A percentile compares a stretch with the other conserved stretches of the same genome.
Evolutionary conservation across 2,329 filamentous ascomycete genomes (phyloP).

Genomic region (Colletotrichum camelliae): DNA sequence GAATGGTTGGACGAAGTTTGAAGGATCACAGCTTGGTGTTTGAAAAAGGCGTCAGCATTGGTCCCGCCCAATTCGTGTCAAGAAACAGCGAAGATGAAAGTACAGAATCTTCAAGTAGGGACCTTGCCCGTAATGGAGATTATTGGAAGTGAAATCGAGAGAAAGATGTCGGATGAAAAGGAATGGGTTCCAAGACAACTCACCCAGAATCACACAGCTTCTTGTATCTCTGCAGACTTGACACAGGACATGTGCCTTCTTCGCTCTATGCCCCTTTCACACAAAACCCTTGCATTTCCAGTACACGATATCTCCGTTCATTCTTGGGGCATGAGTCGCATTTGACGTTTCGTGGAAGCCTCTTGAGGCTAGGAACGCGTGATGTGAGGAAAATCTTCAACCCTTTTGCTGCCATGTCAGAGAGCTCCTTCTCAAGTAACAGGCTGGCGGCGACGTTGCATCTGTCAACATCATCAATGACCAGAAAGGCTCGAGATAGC

Average conservation of each 20-base stretch:
- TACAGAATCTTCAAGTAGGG: too few species aligned
- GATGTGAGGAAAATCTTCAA: neutral
- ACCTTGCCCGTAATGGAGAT: too few species aligned
- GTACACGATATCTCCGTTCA: neutral
- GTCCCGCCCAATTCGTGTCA: fast-evolving
- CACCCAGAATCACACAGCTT: neutral
- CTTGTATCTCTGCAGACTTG: neutral
- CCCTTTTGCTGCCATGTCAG: neutral
- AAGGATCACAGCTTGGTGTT: too few species aligned
- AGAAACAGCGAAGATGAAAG: neutral
- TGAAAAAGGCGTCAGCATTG: too few species aligned
- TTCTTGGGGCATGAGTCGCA: neutral
- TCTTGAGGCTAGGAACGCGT: neutral
- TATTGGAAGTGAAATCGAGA: too few species aligned
- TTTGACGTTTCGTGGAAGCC: neutral
- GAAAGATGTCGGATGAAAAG: neutral
- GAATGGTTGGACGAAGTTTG: too few species aligned
- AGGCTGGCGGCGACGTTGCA: neutral
- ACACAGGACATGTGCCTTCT: neutral
- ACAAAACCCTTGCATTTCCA: neutral
- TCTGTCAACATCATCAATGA: neutral
- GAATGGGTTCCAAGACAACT: too few species aligned
- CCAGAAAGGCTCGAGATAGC: neutral
- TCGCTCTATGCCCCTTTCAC: neutral
- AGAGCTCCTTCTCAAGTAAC: neutral